Conservation (phyloP, 768 basidiomycete species). For the Phylloporus arenicola region DNA sequence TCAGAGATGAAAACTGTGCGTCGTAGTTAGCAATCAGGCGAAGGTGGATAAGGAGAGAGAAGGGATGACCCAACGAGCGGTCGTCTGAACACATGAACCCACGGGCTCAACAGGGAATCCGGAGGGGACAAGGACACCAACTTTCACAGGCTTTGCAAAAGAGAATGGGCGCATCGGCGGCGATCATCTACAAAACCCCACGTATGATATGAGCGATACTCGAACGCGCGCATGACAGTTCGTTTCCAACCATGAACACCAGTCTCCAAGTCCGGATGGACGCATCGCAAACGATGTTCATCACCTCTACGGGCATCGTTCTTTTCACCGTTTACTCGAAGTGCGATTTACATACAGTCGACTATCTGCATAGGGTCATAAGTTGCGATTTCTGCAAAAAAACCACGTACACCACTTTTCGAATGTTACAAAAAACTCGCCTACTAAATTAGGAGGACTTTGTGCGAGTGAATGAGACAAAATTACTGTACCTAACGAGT, state of each 20-base stretch:
- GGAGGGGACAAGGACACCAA: slow-evolving; percentile 51
- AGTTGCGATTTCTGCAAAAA: no score
- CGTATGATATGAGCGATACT: background rate
- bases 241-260: slow-evolving; percentile 12
- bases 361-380: no score
- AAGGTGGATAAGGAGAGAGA: background rate
- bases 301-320: slow-evolving; percentile 14
- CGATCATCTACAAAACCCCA: slow-evolving; percentile 73
- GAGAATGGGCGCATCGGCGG: slow-evolving; percentile 92
- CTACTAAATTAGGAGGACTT: no score
- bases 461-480: no score
- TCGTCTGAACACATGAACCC: background rate
- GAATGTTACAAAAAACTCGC: no score
- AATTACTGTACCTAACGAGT: no score
- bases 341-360: background rate
- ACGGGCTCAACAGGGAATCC: background rate
- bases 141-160: slow-evolving; percentile 99
- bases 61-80: background rate
- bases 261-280: slow-evolving; percentile 10
- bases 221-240: background rate
- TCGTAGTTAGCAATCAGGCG: background rate
- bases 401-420: no score
- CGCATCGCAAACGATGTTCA: slow-evolving; percentile 10
- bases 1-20: slow-evolving; percentile 90
- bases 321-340: slow-evolving; percentile 11